These are phyloP conservation scores for Pachyrhizus erosus DNA, from an alignment of 306 rosid species.

Conservation along the genomic window DNA sequence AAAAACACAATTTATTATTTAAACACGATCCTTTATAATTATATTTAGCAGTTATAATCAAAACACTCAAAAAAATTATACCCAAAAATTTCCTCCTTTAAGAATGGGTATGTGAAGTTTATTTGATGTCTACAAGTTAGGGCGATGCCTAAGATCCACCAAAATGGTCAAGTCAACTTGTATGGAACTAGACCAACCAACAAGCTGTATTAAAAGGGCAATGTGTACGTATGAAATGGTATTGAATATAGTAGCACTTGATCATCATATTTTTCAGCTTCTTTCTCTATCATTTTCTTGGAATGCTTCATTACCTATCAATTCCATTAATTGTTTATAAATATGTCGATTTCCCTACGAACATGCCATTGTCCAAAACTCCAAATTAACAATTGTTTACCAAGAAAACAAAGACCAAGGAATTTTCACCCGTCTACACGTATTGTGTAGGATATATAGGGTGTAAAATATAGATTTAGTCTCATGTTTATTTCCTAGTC, in stretches of 20 bases:
- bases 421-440: too few species aligned
- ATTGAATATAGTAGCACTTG: background rate
- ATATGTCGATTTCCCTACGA: background rate
- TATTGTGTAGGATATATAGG: too few species aligned
- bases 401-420: background rate
- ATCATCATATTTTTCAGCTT: background rate
- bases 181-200: background rate
- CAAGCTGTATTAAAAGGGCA: background rate
- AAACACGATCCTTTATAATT: background rate
- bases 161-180: constrained; percentile 18
- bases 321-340: background rate
- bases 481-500: background rate
- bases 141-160: background rate
- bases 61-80: background rate
- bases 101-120: background rate
- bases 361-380: background rate
- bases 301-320: background rate
- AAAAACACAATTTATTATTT: background rate
- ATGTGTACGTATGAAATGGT: background rate
- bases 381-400: background rate
- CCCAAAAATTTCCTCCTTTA: background rate
- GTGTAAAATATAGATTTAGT: background rate
- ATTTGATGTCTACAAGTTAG: background rate
- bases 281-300: background rate
- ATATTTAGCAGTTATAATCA: background rate